Conservation (phyloP, 306 rosid species). For the Ormosia emarginata region DNA sequence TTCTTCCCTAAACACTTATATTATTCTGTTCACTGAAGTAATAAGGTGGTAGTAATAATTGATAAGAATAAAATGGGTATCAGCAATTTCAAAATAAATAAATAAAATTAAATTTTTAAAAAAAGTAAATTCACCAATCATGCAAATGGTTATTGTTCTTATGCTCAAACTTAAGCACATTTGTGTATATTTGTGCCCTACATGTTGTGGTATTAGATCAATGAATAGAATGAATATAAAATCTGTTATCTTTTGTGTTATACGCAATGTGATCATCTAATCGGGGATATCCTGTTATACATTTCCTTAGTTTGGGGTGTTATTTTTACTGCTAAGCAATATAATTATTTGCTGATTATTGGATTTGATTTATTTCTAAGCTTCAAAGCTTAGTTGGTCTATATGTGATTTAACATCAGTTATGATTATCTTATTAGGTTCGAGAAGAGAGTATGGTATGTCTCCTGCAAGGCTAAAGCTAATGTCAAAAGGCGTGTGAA, state of each 20-base stretch:
- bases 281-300: neutral
- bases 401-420: constrained; percentile 5
- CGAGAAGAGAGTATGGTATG: constrained; percentile 84
- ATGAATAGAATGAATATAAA: neutral
- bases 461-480: constrained; percentile 93
- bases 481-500: constrained; percentile 88
- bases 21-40: neutral
- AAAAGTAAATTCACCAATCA: neutral
- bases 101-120: too few species aligned
- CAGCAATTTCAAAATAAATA: neutral
- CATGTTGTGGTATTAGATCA: neutral
- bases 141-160: neutral
- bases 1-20: neutral
- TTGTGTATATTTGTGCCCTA: neutral
- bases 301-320: neutral
- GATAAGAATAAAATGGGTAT: neutral
- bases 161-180: neutral
- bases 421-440: constrained; percentile 47
- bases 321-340: neutral
- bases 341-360: neutral
- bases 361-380: neutral
- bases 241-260: neutral
- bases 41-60: neutral
- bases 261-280: neutral
- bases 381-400: neutral